Percentiles rank a stretch among this genome's conserved stretches.
phyloP scores from a whole-genome alignment of 306 rosid genomes.

The Begonia peltatifolia region DNA sequence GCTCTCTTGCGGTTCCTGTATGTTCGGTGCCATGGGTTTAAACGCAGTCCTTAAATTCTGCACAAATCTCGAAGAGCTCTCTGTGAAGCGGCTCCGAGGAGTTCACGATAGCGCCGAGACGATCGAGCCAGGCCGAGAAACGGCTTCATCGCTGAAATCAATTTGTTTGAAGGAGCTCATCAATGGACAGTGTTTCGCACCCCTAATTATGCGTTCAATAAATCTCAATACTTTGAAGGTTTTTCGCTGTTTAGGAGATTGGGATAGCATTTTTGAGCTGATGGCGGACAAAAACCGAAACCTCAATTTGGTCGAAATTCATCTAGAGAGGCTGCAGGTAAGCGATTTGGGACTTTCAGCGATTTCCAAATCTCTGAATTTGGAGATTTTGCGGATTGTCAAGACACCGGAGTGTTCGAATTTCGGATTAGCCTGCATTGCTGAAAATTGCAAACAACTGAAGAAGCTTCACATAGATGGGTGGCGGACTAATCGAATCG shows the following conservation, averaged over 20 bases:
- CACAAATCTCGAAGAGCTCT: slow-evolving; percentile 47
- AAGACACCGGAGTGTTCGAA: slow-evolving; percentile 61
- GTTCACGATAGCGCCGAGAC: slow-evolving; percentile 24
- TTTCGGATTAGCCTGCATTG: slow-evolving; percentile 38
- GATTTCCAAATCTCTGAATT: slow-evolving; percentile 31
- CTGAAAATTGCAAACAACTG: slow-evolving; percentile 43
- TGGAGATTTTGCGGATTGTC: slow-evolving; percentile 56
- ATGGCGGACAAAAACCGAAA: slow-evolving; percentile 25
- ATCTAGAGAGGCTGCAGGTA: slow-evolving; percentile 69
- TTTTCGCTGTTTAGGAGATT: slow-evolving; percentile 60
- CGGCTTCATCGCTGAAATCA: slow-evolving; percentile 40
- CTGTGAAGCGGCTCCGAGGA: slow-evolving; percentile 66
- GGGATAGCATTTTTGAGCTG: slow-evolving; percentile 47
- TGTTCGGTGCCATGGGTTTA: slow-evolving; percentile 49
- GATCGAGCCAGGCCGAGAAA: slow-evolving; percentile 22
- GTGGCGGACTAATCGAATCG: slow-evolving; percentile 66
- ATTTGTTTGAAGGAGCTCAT: slow-evolving; percentile 50
- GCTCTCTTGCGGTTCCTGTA: slow-evolving; percentile 54
- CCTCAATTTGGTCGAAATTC: slow-evolving; percentile 37
- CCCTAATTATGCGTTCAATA: slow-evolving; percentile 44
- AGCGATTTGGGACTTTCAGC: slow-evolving; percentile 60
- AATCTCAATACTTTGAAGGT: slow-evolving; percentile 48
- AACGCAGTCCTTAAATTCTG: slow-evolving; percentile 43
- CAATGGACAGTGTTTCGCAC: slow-evolving; percentile 49
- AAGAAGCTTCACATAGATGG: slow-evolving; percentile 84